These are phyloP conservation scores for Chrysochromulina tobinii DNA, from an alignment of 78 protist species.

Conservation along the genomic window DNA sequence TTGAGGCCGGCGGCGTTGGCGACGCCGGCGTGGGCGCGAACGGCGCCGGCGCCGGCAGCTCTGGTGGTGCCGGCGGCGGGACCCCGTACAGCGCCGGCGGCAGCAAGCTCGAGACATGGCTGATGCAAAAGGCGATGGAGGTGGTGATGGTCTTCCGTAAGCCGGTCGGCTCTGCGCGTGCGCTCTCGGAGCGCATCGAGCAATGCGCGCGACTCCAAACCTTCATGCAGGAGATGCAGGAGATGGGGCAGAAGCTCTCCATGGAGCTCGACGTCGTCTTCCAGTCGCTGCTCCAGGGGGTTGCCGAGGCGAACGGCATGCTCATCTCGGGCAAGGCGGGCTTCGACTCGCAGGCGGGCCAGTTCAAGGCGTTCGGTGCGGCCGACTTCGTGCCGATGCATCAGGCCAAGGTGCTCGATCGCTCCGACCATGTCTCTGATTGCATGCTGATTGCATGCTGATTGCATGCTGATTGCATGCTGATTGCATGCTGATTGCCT, in stretches of 20 bases:
- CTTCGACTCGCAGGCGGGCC: conserved; percentile 14
- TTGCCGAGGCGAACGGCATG: not conserved
- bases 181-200: not conserved
- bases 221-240: not conserved
- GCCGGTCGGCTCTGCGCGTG: not conserved
- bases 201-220: not conserved
- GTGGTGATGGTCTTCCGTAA: not conserved
- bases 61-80: too few relatives aligned
- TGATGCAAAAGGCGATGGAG: not conserved
- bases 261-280: not conserved
- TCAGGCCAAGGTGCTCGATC: conserved; percentile 12
- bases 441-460: too few relatives aligned
- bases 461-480: too few relatives aligned
- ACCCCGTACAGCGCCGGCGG: too few relatives aligned
- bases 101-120: not conserved
- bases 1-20: too few relatives aligned
- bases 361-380: not conserved
- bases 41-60: too few relatives aligned
- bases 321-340: not conserved
- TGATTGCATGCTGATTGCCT: too few relatives aligned
- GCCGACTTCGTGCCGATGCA: conserved; percentile 31
- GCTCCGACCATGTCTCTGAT: too few relatives aligned
- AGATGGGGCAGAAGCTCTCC: not conserved
- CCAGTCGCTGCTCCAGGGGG: not conserved
- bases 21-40: too few relatives aligned